Conservation (phyloP, 2,329 filamentous ascomycete species). For the Davidsoniella eucalypti region DNA sequence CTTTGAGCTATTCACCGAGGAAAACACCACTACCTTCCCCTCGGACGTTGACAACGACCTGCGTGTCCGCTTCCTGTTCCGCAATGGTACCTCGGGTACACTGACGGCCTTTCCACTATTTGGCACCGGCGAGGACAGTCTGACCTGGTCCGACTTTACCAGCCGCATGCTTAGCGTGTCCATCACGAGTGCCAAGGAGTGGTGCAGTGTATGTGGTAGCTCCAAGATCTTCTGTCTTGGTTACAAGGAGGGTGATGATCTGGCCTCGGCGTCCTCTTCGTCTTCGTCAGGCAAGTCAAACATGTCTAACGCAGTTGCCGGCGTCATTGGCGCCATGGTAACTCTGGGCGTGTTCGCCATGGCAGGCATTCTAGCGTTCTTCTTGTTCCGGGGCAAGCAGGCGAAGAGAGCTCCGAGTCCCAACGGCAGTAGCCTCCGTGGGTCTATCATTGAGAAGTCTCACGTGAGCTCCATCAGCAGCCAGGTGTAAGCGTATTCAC, state of each 20-base stretch:
- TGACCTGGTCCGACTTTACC: constrained; percentile 19
- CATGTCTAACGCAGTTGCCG: constrained; percentile 21
- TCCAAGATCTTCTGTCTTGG: constrained; percentile 20
- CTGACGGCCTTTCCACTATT: constrained; percentile 20
- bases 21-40: constrained; percentile 17
- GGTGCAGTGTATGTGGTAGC: constrained; percentile 19
- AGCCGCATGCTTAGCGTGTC: constrained; percentile 18
- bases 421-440: background rate
- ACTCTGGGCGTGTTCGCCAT: constrained; percentile 17
- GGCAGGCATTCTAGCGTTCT: constrained; percentile 14
- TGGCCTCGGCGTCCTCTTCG: constrained; percentile 8
- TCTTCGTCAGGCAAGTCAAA: constrained; percentile 12
- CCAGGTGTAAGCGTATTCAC: background rate
- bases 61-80: constrained; percentile 21
- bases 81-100: constrained; percentile 20
- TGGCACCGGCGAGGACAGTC: constrained; percentile 17
- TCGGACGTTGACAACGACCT: constrained; percentile 16
- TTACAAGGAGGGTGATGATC: constrained; percentile 15
- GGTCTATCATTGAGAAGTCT: constrained; percentile 7
- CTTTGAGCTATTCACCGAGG: constrained; percentile 20
- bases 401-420: background rate
- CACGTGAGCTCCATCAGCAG: constrained; percentile 3
- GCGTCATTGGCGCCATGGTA: constrained; percentile 21
- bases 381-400: constrained; percentile 16
- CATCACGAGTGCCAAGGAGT: constrained; percentile 18